A percentile compares a stretch with the other conserved stretches of the same genome.
These are phyloP conservation scores for Salix koriyanagi DNA, from an alignment of 345 rosid genomes.

Conservation along the genomic window DNA sequence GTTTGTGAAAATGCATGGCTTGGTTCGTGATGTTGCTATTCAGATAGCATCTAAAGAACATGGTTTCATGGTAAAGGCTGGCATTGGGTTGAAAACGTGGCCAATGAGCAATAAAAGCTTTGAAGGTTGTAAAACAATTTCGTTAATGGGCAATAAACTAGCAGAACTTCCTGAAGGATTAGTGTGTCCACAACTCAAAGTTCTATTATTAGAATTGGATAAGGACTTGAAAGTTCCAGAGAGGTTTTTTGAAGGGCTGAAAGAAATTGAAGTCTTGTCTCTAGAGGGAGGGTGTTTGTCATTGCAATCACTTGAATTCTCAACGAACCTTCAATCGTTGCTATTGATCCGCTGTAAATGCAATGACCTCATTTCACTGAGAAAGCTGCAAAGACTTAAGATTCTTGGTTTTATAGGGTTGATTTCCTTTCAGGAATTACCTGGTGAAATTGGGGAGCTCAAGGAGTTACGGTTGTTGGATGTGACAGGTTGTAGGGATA, in stretches of 20 bases:
- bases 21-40: conserved; percentile 14
- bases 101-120: background rate
- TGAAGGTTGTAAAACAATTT: background rate
- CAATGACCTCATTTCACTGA: background rate
- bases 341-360: background rate
- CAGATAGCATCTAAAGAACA: background rate
- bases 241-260: background rate
- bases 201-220: background rate
- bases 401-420: background rate
- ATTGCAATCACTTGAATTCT: background rate
- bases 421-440: background rate
- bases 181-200: background rate
- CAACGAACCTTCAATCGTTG: background rate
- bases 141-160: background rate
- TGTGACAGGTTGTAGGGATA: too few species aligned
- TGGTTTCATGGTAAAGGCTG: background rate
- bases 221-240: background rate
- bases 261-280: background rate
- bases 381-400: background rate
- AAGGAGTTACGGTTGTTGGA: background rate
- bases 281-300: background rate
- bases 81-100: background rate
- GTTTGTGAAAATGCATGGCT: conserved; percentile 1
- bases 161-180: background rate
- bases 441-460: background rate